Evolutionary conservation across 805 yeast species (phyloP).

Genomic region (Saccharomycopsis lassenensis): DNA sequence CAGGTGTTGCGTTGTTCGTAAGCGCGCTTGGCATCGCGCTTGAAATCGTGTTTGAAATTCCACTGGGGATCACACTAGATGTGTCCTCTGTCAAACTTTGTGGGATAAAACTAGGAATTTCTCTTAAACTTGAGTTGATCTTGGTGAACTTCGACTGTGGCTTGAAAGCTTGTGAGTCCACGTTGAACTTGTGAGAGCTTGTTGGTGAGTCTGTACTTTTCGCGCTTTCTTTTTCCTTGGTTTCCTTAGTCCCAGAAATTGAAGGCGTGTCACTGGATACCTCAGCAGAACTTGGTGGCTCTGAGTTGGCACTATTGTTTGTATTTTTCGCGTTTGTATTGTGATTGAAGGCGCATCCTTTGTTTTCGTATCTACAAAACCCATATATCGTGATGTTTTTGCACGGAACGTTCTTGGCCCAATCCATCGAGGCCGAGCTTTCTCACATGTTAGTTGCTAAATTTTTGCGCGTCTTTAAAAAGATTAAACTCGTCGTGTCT

Average conservation of each 20-base stretch:
- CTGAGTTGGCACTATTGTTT: not conserved
- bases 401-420: slow-evolving; percentile 72
- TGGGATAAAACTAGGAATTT: slow-evolving; percentile 24
- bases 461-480: no score
- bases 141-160: slow-evolving; percentile 25
- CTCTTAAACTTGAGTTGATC: slow-evolving; percentile 30
- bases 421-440: slow-evolving; percentile 24
- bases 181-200: slow-evolving; percentile 37
- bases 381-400: slow-evolving; percentile 80
- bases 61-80: no score
- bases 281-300: not conserved
- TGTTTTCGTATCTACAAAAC: slow-evolving; percentile 75
- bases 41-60: no score
- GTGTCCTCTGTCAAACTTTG: no score
- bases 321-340: slow-evolving; percentile 29
- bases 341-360: slow-evolving; percentile 79
- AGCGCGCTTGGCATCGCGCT: no score
- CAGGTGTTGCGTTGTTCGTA: no score
- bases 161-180: slow-evolving; percentile 45
- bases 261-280: not conserved
- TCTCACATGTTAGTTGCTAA: slow-evolving; percentile 9
- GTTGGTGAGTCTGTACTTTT: not conserved
- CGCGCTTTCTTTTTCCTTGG: not conserved
- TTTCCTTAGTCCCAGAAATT: slow-evolving; percentile 2
- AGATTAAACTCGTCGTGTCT: no score